These are phyloP conservation scores for Fraxinus sp. DNA, from an alignment of 305 asterid genomes.

Conservation along the genomic window DNA sequence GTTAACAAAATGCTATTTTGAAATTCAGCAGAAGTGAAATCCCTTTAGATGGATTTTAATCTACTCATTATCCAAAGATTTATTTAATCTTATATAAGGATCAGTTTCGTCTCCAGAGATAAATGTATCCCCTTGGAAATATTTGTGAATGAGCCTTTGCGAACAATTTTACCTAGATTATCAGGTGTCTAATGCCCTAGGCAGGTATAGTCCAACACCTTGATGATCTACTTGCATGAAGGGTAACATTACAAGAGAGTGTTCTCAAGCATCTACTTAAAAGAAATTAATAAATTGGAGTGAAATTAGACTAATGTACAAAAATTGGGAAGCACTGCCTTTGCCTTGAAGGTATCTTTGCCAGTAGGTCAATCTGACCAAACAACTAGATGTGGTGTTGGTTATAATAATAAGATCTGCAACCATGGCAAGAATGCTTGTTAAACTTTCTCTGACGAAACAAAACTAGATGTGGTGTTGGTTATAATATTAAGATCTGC, in stretches of 20 bases:
- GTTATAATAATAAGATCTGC: not conserved
- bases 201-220: not conserved
- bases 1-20: not conserved
- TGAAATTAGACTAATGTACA: not conserved
- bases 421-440: not conserved
- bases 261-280: not conserved
- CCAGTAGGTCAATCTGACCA: not conserved
- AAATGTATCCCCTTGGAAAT: not conserved
- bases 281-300: not conserved
- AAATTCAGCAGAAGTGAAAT: not conserved
- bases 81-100: not conserved
- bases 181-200: not conserved
- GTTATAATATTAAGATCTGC: not conserved
- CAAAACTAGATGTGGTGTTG: not conserved
- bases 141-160: not conserved
- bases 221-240: not conserved
- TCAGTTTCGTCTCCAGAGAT: not conserved
- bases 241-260: not conserved
- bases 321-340: not conserved
- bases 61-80: not conserved
- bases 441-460: not conserved
- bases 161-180: not conserved
- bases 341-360: not conserved
- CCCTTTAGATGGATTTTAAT: not conserved
- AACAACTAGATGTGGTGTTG: not conserved